Evolutionary conservation across 768 basidiomycete genomes (phyloP), one percentile per base, ranked within the genome.

Genomic region (Tylopilus plumbeoviolaceoides): DNA sequence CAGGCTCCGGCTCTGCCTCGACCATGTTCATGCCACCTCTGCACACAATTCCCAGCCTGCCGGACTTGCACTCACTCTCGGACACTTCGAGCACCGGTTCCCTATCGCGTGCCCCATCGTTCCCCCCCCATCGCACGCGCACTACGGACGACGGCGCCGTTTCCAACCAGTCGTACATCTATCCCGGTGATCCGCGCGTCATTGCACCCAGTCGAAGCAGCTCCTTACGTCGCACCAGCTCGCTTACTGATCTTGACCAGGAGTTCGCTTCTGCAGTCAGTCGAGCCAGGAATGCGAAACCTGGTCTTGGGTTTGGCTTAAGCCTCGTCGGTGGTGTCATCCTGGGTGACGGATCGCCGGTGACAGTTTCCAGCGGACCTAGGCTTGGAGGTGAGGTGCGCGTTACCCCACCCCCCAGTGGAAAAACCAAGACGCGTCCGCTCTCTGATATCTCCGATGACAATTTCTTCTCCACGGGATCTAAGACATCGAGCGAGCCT

Each of bases 21-120:
- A 90, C 88, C 1, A 79, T 85, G 31, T 91, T 87, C 60, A 81
- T 91, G 1, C 89, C 89, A 0, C 88, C 89, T 1, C 66, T 90
- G n/a, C 76, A 81, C 49, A 75, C 79, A 3, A 75, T 90, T 27
- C 84, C 84, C 0, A 87, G 89, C 18, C 77, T 91, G 12, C 83
- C 84, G 0, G 88, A 90, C 54, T 68, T 85, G 53, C 61, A 72
- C 12, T 75, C 77, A 0, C 58, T 71, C n/a, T 78, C 78, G 0
- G 75, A 74, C 28, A 59, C 58, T 6, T 76, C 73, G 3, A 76
- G 74, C 58, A 63, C 68, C 0, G 65, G 63, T 10, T 69, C 73
- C 15, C 68, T 76, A 11, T 74, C 78, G 12, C 72, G 72, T 30
- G 61, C 66, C 2, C 73, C 72, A 0, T 84, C 83, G 1, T 71